These are phyloP conservation scores for Didymella arachidicola DNA, from an alignment of 2,329 filamentous ascomycete species.

Conservation along the genomic window DNA sequence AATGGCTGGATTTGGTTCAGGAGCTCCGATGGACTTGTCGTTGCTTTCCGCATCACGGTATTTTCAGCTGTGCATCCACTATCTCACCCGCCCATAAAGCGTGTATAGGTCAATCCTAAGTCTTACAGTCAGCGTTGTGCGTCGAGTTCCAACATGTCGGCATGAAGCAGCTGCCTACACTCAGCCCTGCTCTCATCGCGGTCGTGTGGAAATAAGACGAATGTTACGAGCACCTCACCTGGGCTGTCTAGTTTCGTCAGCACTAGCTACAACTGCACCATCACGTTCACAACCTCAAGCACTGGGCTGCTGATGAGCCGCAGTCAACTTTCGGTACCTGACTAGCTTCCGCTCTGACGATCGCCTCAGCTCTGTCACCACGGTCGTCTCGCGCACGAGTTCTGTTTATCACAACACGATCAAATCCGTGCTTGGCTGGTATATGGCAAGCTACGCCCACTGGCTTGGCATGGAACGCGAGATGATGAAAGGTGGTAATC, in stretches of 20 bases:
- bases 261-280: conserved; percentile 4
- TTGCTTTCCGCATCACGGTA: background rate
- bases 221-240: background rate
- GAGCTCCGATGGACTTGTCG: too few relatives aligned
- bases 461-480: background rate
- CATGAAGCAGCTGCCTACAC: background rate
- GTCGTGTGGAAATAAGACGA: background rate
- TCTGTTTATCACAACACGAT: background rate
- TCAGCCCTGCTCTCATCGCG: background rate
- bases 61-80: background rate
- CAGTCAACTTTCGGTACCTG: background rate
- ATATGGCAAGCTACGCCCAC: background rate
- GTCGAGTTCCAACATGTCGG: background rate
- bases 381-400: background rate
- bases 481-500: background rate
- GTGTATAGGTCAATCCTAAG: background rate
- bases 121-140: conserved; percentile 1
- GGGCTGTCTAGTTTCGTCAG: conserved; percentile 3
- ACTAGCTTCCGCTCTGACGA: background rate
- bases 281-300: background rate
- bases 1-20: background rate
- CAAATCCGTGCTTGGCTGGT: background rate
- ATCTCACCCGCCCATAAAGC: background rate
- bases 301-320: background rate
- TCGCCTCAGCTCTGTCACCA: background rate